Percentiles rank a stretch among this genome's conserved stretches.
Evolutionary conservation across 2,329 filamentous ascomycete species (phyloP).

Genomic region (Leptographium flavum): DNA sequence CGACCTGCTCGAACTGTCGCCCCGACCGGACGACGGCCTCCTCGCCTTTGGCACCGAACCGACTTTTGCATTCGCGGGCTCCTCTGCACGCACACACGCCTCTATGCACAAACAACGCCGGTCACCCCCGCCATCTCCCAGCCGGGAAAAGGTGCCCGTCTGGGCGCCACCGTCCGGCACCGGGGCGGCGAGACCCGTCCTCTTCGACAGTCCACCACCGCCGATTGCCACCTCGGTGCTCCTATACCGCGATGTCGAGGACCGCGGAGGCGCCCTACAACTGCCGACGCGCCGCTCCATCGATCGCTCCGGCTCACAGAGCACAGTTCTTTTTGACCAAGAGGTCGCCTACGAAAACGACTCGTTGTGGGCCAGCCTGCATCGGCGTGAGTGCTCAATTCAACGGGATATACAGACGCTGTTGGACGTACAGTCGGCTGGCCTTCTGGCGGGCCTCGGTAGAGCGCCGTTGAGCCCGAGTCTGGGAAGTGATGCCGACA

Average conservation of each 20-base stretch:
- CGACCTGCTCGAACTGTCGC: slow-evolving; percentile 19
- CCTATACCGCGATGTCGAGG: slow-evolving; percentile 20
- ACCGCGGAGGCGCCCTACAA: slow-evolving; percentile 5
- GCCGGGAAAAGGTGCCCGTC: not conserved
- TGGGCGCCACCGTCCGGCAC: not conserved
- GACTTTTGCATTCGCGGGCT: not conserved
- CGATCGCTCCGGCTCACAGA: slow-evolving; percentile 12
- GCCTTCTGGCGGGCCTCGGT: slow-evolving; percentile 24
- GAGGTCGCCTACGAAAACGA: slow-evolving; percentile 19
- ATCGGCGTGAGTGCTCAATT: slow-evolving; percentile 29
- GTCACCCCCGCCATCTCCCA: slow-evolving; percentile 4
- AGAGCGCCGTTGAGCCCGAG: slow-evolving; percentile 10
- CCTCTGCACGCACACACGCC: not conserved
- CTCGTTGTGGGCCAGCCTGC: slow-evolving; percentile 31
- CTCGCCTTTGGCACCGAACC: slow-evolving; percentile 9
- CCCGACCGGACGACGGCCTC: slow-evolving; percentile 15
- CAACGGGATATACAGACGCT: slow-evolving; percentile 32
- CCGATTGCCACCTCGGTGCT: slow-evolving; percentile 32
- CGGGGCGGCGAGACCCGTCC: slow-evolving; percentile 16
- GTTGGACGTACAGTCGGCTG: slow-evolving; percentile 33
- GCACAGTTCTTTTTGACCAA: slow-evolving; percentile 25
- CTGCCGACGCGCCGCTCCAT: not conserved
- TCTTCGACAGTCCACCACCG: slow-evolving; percentile 36
- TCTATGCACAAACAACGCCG: slow-evolving; percentile 2
- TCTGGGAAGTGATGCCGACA: slow-evolving; percentile 14